Conservation (phyloP, 2,329 filamentous ascomycete species). For the Chrysoporthe puriensis region DNA sequence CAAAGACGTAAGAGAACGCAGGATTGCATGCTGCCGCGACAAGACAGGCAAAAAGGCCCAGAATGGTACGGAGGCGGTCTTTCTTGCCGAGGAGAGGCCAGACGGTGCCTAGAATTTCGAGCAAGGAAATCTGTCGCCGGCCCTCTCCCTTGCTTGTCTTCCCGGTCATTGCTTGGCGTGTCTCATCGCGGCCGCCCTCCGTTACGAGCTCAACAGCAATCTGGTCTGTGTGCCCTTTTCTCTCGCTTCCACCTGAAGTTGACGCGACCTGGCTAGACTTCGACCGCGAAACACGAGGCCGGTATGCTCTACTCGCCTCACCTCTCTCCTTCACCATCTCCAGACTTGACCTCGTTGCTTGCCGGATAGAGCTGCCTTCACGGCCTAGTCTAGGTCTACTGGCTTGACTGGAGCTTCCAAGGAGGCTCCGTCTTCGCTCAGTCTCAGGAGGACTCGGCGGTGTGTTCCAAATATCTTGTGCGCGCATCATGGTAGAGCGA, state of each 20-base stretch:
- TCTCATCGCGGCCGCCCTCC: constrained; percentile 2
- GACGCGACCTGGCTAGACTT: neutral
- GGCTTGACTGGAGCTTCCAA: neutral
- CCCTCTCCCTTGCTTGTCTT: neutral
- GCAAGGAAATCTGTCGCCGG: constrained; percentile 41
- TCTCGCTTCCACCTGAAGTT: neutral
- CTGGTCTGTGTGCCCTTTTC: neutral
- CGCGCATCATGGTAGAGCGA: constrained; percentile 14
- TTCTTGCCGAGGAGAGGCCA: constrained; percentile 64
- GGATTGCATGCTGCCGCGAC: constrained; percentile 71
- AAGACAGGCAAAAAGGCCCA: constrained; percentile 64
- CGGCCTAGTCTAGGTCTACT: neutral
- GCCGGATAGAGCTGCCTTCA: neutral
- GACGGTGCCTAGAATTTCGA: constrained; percentile 67
- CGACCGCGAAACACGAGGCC: constrained; percentile 10
- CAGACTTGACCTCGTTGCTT: constrained; percentile 19
- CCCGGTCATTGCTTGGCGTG: neutral
- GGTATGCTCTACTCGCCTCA: constrained; percentile 18
- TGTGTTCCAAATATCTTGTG: constrained; percentile 5
- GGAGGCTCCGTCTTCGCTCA: neutral
- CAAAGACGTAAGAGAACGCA: constrained; percentile 75
- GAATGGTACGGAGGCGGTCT: constrained; percentile 58
- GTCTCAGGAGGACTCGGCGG: neutral
- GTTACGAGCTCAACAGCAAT: neutral
- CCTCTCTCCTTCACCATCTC: constrained; percentile 26